phyloP scores from a whole-genome alignment of 495 filamentous ascomycete species.

The Penicillium steckii region DNA sequence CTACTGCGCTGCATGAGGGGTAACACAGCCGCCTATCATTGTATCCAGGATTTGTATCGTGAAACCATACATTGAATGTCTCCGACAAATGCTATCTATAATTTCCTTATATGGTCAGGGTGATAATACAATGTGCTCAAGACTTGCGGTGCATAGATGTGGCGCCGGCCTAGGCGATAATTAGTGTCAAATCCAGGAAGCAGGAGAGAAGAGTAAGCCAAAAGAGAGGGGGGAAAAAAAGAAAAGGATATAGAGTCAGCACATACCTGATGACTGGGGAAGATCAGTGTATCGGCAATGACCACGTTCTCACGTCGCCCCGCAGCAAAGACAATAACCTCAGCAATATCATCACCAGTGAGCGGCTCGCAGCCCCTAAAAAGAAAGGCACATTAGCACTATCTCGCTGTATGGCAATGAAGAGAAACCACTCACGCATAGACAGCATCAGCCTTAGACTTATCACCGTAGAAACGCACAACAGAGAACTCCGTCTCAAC shows the following conservation, averaged over 20 bases:
- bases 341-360: constrained; percentile 92
- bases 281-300: constrained; percentile 87
- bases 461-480: constrained; percentile 90
- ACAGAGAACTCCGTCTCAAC: constrained; percentile 98
- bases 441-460: constrained; percentile 90
- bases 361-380: constrained; percentile 83
- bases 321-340: constrained; percentile 88
- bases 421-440: constrained; percentile 67
- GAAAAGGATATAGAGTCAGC: neutral
- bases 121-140: constrained; percentile 1
- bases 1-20: neutral
- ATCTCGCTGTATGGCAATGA: neutral
- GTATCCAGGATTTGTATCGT: constrained; percentile 5
- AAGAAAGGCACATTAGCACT: neutral
- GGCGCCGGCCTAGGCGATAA: constrained; percentile 15
- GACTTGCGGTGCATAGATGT: constrained; percentile 30
- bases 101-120: neutral
- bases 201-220: neutral
- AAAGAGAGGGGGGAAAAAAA: too few relatives aligned
- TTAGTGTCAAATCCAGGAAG: neutral
- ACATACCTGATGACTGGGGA: constrained; percentile 85
- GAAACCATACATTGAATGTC: constrained; percentile 3
- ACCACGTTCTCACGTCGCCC: constrained; percentile 92
- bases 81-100: constrained; percentile 11
- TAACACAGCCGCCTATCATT: neutral